A percentile compares a stretch with the other conserved stretches of the same genome.
Evolutionary conservation across 2,329 filamentous ascomycete genomes (phyloP).

Genomic region (Trichoderma cornu-damae): DNA sequence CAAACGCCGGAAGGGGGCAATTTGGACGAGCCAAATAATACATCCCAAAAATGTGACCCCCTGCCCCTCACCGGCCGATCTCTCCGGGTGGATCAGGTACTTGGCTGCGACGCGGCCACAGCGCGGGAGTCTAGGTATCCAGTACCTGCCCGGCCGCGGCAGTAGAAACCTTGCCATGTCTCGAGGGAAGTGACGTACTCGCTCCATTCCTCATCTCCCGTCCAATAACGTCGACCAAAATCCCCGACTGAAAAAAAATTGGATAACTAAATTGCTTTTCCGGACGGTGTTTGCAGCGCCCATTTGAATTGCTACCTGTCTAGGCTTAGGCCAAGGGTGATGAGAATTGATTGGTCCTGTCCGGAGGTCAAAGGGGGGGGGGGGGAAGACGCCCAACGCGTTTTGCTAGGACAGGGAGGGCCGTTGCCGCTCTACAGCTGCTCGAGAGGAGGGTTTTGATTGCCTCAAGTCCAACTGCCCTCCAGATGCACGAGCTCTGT

Average conservation of each 20-base stretch:
- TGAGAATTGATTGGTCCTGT: slow-evolving; percentile 1
- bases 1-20: no score
- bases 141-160: background rate
- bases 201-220: slow-evolving; percentile 2
- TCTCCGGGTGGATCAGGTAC: slow-evolving; percentile 9
- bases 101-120: background rate
- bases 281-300: slow-evolving; percentile 5
- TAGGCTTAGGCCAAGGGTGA: background rate
- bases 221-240: background rate
- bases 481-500: no score
- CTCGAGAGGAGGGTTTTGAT: background rate
- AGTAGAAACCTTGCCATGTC: background rate
- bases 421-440: slow-evolving; percentile 2
- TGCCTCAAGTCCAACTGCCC: no score
- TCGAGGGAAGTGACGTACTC: slow-evolving; percentile 11
- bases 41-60: slow-evolving; percentile 11
- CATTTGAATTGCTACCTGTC: slow-evolving; percentile 4
- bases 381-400: background rate
- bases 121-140: background rate
- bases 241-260: background rate
- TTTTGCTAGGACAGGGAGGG: background rate
- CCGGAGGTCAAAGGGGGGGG: background rate
- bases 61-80: slow-evolving; percentile 12
- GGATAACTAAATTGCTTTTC: no score
- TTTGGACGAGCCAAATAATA: no score